Conservation (phyloP, 495 filamentous ascomycete genomes). For the Hypomontagnella monticulosa region DNA sequence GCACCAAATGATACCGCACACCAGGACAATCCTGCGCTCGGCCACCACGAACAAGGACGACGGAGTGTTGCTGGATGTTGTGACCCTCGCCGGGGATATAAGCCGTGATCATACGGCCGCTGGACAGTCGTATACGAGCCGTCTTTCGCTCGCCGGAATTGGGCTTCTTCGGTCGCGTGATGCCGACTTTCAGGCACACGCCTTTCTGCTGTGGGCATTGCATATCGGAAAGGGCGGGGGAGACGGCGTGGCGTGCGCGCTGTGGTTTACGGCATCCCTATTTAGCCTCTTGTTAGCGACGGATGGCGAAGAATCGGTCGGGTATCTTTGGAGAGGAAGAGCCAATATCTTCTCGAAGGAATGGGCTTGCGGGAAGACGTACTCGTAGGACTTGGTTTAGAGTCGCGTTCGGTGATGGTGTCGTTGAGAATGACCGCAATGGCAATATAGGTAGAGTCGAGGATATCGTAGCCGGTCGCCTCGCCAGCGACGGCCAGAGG, state of each 20-base stretch:
- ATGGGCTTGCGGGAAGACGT: conserved; percentile 27
- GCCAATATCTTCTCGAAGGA: conserved; percentile 31
- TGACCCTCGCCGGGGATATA: conserved; percentile 98
- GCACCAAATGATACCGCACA: conserved; percentile 92
- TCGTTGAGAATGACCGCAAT: conserved; percentile 59
- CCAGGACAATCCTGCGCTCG: conserved; percentile 96
- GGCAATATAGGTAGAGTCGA: conserved; percentile 20
- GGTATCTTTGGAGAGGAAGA: background rate
- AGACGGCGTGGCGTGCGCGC: conserved; percentile 80
- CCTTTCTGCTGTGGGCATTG: conserved; percentile 87
- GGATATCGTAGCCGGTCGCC: conserved; percentile 37
- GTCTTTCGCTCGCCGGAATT: conserved; percentile 96
- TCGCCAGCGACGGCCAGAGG: conserved; percentile 38
- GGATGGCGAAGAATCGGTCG: background rate
- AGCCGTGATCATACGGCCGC: conserved; percentile 82
- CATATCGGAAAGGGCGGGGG: conserved; percentile 77
- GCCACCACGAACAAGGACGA: conserved; percentile 92
- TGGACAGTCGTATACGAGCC: conserved; percentile 86
- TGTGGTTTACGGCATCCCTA: conserved; percentile 80
- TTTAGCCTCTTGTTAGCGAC: conserved; percentile 13
- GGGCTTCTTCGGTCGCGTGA: conserved; percentile 96
- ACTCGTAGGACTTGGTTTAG: conserved; percentile 68
- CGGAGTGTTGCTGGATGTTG: conserved; percentile 98
- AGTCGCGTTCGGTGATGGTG: conserved; percentile 62
- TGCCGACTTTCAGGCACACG: conserved; percentile 90